These are phyloP conservation scores for Epichloe amarillans DNA, from an alignment of 2,329 filamentous ascomycete genomes.

Conservation along the genomic window DNA sequence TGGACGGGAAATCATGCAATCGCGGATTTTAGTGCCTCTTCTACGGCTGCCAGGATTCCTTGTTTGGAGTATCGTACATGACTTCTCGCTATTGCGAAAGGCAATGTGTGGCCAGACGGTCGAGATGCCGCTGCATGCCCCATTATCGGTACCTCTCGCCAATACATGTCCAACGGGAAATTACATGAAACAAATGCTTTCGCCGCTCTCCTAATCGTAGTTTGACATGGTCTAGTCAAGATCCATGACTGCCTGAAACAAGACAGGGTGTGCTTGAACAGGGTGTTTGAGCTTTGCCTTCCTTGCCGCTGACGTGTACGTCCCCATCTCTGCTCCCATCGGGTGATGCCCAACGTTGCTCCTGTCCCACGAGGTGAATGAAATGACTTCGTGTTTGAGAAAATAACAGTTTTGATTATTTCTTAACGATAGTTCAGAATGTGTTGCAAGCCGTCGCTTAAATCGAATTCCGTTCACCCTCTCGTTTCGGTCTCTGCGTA, in stretches of 20 bases:
- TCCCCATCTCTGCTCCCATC: not conserved
- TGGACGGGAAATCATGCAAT: conserved; percentile 2
- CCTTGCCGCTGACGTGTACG: conserved; percentile 1
- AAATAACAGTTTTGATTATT: not conserved
- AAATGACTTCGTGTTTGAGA: not conserved
- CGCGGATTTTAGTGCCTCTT: not conserved
- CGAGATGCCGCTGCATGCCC: not conserved
- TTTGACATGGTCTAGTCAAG: not conserved
- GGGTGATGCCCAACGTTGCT: not conserved
- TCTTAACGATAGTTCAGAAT: not conserved
- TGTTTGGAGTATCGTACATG: not conserved
- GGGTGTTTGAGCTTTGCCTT: not conserved
- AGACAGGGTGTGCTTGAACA: not conserved
- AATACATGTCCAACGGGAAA: conserved; percentile 2
- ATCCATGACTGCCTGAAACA: not conserved
- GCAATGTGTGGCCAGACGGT: not conserved
- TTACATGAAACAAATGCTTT: not conserved
- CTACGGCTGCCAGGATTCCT: not conserved
- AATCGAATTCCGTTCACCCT: not conserved
- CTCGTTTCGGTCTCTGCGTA: not conserved
- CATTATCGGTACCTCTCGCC: not conserved
- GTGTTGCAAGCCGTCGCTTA: not conserved
- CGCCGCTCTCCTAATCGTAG: not conserved
- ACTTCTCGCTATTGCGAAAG: not conserved
- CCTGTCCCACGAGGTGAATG: not conserved